Base-by-base conservation (phyloP, 345 rosid species). In the Salix dunnii region DNA sequence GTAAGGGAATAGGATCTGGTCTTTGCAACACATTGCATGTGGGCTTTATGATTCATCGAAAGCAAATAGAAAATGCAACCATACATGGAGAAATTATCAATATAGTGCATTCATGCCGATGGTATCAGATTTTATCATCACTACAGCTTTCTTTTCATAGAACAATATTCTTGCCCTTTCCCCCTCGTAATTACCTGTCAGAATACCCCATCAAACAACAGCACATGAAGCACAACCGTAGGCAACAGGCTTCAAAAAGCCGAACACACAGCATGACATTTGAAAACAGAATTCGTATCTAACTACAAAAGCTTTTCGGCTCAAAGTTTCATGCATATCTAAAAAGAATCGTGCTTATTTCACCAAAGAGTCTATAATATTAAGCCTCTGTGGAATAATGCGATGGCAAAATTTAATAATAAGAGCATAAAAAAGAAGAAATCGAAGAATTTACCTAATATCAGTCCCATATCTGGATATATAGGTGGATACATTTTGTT, bases 401-500 rank as follows among this genome's bases (percentile, higher is more conserved):
- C 18, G 49, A 3, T 46, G 49, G 14, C 18, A 46, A 46, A 11
- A 46, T 12, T 46, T 13, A 46, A 13, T 14, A 43, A 46, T 46
- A 6, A 70, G 28, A 23, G 12, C 27, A 69, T 31, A 2, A 38
- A 69, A 25, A 40, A 46, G 33, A 42, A 10, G 10, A 23, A 69
- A 40, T 33, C 9, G 13, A 48, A 49, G 61, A 21, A 49, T 11
- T 14, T 84, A 91, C 97, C 94, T 89, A 66, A 96, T 87, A 68
- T 96, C 87, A 0, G 86, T 89, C 5, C 92, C 97, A 38, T 88
- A 75, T 65, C 60, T 82, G 67, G 98, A 91, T 21, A 93, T 68
- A 69, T 82, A 90, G 12, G 76, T 72, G 46, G 98, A 93, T 62
- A 96, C 90, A 65, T 93, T 93, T 58, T 82, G 91, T 25, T 87